Evolutionary conservation across 306 rosid species (phyloP), one percentile per base, ranked within the genome.

Genomic region (Cicer pinnatifidum): DNA sequence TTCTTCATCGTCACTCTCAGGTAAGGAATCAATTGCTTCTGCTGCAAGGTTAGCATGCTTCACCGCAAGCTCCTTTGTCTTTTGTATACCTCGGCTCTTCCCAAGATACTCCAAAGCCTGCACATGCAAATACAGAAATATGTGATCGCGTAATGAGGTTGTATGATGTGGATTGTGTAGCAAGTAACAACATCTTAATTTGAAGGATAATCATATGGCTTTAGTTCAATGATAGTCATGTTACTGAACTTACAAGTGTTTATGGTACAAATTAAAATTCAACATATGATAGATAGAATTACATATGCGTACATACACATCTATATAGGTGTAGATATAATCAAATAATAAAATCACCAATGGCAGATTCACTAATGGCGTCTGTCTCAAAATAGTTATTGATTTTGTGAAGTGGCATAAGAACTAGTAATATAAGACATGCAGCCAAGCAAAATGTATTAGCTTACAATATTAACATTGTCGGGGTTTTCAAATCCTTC

Each of bases 71-170:
- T 94, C 99, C 84, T 73, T 87, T 43, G 99, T 85, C 76, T 81
- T 86, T 66, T 91, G 99, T 73, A 94, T 83, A 62, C 97, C 99
- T 35, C 81, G 79, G 57, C 99, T 94, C 86, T 85, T 88, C 12
- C 86, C 95, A 13, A 94, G 91, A 80, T 88, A 94, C n/a, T 94
- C 97, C 63, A 94, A 73, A 68, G 93, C 99, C 99, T 94, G 60
- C 15, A 62, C n/a, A 74, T 63, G 56, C 45, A 70, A 78, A 60
- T 20, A 67, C 68, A 43, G 16, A 72, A 50, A 62, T 67, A 44
- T 71, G 46, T 50, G 54, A 59, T 38, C 11, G 6, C 33, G 6
- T 35, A 44, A 11, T 53, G 38, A 62, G 78, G 39, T 4, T 28
- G 65, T 69, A 28, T 67, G 23, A 45, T 46, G 56, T 67, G 19